Evolutionary conservation across 2,329 filamentous ascomycete species (phyloP), one percentile per base, ranked within the genome.

Genomic region (Colletotrichum sp.): DNA sequence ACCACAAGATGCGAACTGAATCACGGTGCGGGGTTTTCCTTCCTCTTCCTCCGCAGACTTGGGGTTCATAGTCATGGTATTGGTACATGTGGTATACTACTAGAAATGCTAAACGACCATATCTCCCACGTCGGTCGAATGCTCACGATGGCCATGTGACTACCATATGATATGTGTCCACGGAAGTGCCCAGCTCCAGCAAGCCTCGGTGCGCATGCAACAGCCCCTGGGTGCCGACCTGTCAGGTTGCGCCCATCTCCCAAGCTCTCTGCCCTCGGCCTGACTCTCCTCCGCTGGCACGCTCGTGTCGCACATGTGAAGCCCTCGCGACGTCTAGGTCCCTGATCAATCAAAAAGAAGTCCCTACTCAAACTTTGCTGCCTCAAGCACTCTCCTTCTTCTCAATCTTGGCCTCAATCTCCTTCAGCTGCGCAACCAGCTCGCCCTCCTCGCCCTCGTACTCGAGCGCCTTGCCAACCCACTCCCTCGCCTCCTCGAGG

Each of bases 401-500:
- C 58, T 82, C 83, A 55, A 90, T 78, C 79, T 82, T 84, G 39
- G 82, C 85, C 79, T 93, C 88, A 76, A 94, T 87, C 72, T 94
- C 93, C 84, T 88, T 92, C 78, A 93, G 83, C 82, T 95, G 85
- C 69, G 90, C 89, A 66, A 89, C 88, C 80, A 96, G 82, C 83
- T 94, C 91, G 78, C 86, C 85, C 85, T 93, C 91, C 84, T 90
- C 92, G 15, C 94, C 94, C 87, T 98, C 96, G 83, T 96, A 93
- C 87, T 98, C 96, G 73, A 98, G 84, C 0, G 92, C 96, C 82
- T 91, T 90, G 78, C 89, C 90, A 55, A 98, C 90, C 92, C 96
- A 97, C 77, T 93, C 92, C 80, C 89, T 89, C 1, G 96, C 96
- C 91, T 98, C 96, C 71, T 94, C 92, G 81, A 95, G 86, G 76